Evolutionary conservation across 2,329 filamentous ascomycete species (phyloP).

Genomic region (Penicillium occitanis): DNA sequence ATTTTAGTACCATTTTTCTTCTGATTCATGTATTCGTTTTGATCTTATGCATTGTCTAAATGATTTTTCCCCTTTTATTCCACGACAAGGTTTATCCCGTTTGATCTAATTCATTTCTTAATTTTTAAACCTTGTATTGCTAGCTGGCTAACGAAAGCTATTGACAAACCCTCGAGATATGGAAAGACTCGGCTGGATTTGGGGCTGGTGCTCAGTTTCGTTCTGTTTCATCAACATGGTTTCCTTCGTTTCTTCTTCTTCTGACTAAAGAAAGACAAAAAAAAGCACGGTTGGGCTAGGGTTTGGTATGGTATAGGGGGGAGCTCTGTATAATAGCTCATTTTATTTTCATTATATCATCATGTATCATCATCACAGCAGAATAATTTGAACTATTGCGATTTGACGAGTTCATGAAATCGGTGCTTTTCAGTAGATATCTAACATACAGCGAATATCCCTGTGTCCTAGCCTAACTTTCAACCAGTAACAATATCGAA

Average conservation of each 20-base stretch:
- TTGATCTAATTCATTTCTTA: slow-evolving; percentile 10
- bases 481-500: background rate
- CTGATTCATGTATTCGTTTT: slow-evolving; percentile 32
- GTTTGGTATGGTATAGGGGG: background rate
- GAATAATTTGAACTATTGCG: background rate
- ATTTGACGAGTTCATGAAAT: background rate
- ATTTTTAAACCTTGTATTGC: slow-evolving; percentile 39
- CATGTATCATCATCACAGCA: background rate
- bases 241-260: background rate
- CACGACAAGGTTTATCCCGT: slow-evolving; percentile 16
- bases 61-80: slow-evolving; percentile 23
- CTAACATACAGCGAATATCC: background rate
- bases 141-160: slow-evolving; percentile 39
- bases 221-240: slow-evolving; percentile 1
- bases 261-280: background rate
- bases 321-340: slow-evolving; percentile 8
- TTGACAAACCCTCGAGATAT: slow-evolving; percentile 7
- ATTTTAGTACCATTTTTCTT: slow-evolving; percentile 22
- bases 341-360: background rate
- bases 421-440: background rate
- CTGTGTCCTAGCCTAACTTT: background rate
- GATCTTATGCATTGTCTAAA: slow-evolving; percentile 28
- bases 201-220: slow-evolving; percentile 8
- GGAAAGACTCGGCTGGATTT: slow-evolving; percentile 9
- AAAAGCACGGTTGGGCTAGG: background rate